Evolutionary conservation across 306 rosid genomes (phyloP), one percentile per base, ranked within the genome.

Genomic region (Inga oerstediana): DNA sequence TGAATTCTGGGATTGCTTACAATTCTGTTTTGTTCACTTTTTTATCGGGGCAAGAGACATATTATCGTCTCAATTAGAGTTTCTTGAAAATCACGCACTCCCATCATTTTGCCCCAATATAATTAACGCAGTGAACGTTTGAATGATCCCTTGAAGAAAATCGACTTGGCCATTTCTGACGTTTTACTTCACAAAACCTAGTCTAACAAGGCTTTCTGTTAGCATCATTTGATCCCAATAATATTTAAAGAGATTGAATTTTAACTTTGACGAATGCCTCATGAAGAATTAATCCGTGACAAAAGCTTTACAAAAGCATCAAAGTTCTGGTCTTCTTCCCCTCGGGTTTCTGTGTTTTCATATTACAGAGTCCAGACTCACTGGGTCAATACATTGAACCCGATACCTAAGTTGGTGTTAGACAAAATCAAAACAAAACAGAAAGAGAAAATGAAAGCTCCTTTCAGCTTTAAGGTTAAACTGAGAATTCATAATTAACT

Each of bases 201-300:
- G 16, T 45, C 58, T 44, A 22, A 71, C 54, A 71, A n/a, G 52
- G 52, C n/a, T 70, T 70, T 19, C 51, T 8, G 32, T 69, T 1
- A 8, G 14, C 22, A 43, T n/a, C 13, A 10, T 70, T 66, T 68
- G 37, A 39, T 48, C 76, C 39, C 27, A 11, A 13, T 20, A 5
- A 30, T 58, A 64, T n/a, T 79, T 16, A 62, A 74, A 59, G 81
- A 41, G 79, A 70, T 39, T 39, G 41, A 48, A n/a, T 68, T 68
- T 74, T 11, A 49, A 48, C 32, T 59, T 59, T 75, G 17, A 49
- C 12, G 84, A 54, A 44, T 80, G 77, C 73, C 62, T 44, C 74
- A 32, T 49, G 64, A 83, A 75, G 79, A 76, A 32, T 72, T 77
- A 46, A 30, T 30, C 69, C 9, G 19, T 32, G 30, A 4, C 45